These are phyloP conservation scores for Cucumis sativus DNA, from an alignment of 306 rosid genomes.

Conservation along the genomic window DNA sequence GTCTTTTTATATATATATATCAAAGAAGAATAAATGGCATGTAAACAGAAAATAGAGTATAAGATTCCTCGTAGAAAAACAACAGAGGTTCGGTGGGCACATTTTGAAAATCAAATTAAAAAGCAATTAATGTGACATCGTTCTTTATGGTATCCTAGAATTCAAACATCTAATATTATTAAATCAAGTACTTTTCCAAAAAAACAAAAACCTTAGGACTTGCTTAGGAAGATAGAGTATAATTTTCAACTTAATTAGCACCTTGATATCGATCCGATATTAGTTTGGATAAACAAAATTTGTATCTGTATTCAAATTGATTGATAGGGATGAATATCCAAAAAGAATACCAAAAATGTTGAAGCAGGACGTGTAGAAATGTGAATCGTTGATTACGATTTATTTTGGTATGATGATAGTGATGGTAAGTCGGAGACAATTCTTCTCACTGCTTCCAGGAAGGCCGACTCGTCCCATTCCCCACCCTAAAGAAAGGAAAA, in stretches of 20 bases:
- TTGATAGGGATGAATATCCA: not conserved
- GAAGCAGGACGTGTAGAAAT: not conserved
- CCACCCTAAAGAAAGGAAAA: slow-evolving; percentile 19
- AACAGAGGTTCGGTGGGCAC: too few relatives aligned
- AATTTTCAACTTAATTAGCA: too few relatives aligned
- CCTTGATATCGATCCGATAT: too few relatives aligned
- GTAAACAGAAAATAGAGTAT: too few relatives aligned
- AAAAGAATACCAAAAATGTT: not conserved
- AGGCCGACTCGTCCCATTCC: slow-evolving; percentile 78
- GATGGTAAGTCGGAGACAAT: slow-evolving; percentile 44
- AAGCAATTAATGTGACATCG: too few relatives aligned
- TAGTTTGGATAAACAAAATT: too few relatives aligned
- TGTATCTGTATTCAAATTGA: not conserved
- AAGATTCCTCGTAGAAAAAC: too few relatives aligned
- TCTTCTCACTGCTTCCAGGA: slow-evolving; percentile 83
- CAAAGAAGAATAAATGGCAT: too few relatives aligned
- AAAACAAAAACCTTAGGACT: too few relatives aligned
- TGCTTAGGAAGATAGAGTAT: too few relatives aligned
- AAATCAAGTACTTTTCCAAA: not conserved
- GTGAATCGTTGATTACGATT: not conserved
- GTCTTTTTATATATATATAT: not conserved
- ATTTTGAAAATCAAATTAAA: too few relatives aligned
- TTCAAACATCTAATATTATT: not conserved
- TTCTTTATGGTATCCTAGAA: too few relatives aligned
- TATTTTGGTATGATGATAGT: not conserved